Evolutionary conservation across 208 protist genomes (phyloP), one percentile per base, ranked within the genome.

Genomic region (Acanthamoeba sp.): DNA sequence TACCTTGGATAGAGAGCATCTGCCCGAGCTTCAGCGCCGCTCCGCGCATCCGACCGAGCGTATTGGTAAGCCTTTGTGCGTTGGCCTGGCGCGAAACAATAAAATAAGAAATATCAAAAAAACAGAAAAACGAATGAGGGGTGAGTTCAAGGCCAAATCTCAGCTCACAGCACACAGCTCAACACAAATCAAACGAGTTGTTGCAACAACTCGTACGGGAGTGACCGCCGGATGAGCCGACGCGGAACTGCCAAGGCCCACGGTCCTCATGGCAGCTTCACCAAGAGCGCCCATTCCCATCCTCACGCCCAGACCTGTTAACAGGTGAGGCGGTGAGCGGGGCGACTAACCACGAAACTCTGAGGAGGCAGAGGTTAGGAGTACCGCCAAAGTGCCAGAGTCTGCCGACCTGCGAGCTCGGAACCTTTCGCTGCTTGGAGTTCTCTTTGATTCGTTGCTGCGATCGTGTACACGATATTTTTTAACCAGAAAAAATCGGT

Each of bases 21-120:
- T 99, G 99, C 1, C 98, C 99, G n/a, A 99, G 97, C 94, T 99
- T 99, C 84, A 99, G 38, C 14, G 97, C 98, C 18, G 97, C 97
- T 22, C 98, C 98, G 55, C 99, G 97, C 99, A 99, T 99, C 42
- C 98, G 97, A 88, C 98, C 99, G 34, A 99, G 96, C 27, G 98
- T 98, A 24, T 98, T 96, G 6, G 98, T 98, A n/a, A 99, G 97
- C 90, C 97, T 96, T 78, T 98, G 94, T 20, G 96, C 96, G 87
- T 94, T 94, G 64, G 42, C 90, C 64, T 94, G 5, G 20, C n/a
- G 1, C n/a, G n/a, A 48, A 91, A 20, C 29, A 91, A 59, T 16
- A 34, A 88, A 22, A 59, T 6, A 88, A n/a, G n/a, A n/a, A n/a
- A n/a, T n/a, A n/a, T n/a, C n/a, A n/a, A n/a, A n/a, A 32, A 73